A percentile compares a stretch with the other conserved stretches of the same genome.
Conservation (phyloP, 768 basidiomycete genomes). For the Trametes punicea region DNA sequence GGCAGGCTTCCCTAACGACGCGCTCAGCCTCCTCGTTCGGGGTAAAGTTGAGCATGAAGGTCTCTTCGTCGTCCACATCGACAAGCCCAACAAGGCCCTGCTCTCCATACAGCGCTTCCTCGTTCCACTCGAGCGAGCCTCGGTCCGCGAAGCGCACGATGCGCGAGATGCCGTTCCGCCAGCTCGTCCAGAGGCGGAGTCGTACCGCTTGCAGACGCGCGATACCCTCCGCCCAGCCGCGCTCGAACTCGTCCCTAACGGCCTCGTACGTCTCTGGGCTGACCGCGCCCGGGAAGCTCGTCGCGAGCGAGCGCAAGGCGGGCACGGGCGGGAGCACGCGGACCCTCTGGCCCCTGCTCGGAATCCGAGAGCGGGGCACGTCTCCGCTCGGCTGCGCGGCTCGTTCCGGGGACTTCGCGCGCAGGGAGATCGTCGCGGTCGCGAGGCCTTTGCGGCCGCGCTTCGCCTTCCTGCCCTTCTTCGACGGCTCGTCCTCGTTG, state of each 20-base stretch:
- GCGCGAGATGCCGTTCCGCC: slow-evolving; percentile 39
- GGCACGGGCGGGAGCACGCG: slow-evolving; percentile 58
- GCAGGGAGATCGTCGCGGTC: slow-evolving; percentile 59
- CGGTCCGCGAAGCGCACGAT: slow-evolving; percentile 40
- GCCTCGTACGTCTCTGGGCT: slow-evolving; percentile 35
- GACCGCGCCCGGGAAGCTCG: slow-evolving; percentile 32
- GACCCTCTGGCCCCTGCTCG: slow-evolving; percentile 35
- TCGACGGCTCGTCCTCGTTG: not conserved
- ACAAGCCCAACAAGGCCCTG: slow-evolving; percentile 32
- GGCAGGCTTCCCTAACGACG: slow-evolving; percentile 17
- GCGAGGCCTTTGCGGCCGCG: slow-evolving; percentile 60
- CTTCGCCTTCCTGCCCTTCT: slow-evolving; percentile 1
- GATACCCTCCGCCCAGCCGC: slow-evolving; percentile 63
- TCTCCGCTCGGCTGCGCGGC: not conserved
- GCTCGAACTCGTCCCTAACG: slow-evolving; percentile 51
- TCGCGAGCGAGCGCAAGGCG: slow-evolving; percentile 44
- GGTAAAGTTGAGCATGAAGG: slow-evolving; percentile 23
- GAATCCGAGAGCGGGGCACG: not conserved
- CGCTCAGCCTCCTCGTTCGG: slow-evolving; percentile 1
- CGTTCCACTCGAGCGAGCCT: slow-evolving; percentile 25
- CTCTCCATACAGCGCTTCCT: slow-evolving; percentile 21
- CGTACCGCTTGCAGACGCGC: slow-evolving; percentile 48
- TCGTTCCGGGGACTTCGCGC: slow-evolving; percentile 16
- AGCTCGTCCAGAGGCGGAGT: slow-evolving; percentile 43
- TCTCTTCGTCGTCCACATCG: slow-evolving; percentile 30